Percentiles rank a stretch among this genome's conserved stretches.
Conservation (phyloP, 352 stramenopile species). For the Phytophthora quininea region DNA sequence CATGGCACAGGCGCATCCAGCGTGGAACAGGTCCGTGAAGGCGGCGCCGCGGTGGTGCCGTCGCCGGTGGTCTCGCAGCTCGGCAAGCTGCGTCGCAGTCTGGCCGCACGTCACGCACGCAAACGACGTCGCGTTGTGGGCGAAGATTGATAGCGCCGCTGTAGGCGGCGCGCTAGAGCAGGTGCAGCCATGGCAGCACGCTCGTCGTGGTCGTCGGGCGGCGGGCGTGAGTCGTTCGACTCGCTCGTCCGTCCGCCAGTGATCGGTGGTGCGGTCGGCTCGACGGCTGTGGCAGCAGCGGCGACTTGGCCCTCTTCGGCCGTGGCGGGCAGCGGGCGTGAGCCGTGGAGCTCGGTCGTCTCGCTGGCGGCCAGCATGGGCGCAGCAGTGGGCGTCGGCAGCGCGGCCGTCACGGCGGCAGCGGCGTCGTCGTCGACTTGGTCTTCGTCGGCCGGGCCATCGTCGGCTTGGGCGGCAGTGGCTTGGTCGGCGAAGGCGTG, state of each 20-base stretch:
- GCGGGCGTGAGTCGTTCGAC: too few species aligned
- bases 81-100: neutral
- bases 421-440: too few species aligned
- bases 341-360: neutral
- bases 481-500: too few species aligned
- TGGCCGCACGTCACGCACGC: neutral
- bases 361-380: neutral
- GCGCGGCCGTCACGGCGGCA: neutral
- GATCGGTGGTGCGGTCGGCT: neutral
- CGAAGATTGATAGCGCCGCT: neutral
- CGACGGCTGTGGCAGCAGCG: too few species aligned
- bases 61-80: neutral
- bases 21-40: neutral
- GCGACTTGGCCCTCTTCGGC: too few species aligned
- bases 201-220: neutral
- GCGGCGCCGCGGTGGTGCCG: neutral
- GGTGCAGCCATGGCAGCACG: neutral
- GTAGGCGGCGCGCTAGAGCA: neutral
- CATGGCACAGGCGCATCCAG: neutral
- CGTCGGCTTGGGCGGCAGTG: too few species aligned
- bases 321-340: too few species aligned
- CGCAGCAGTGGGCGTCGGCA: neutral
- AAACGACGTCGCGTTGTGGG: neutral
- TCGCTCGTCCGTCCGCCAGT: too few species aligned
- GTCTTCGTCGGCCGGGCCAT: too few species aligned